Evolutionary conservation across 768 basidiomycete genomes (phyloP), one percentile per base, ranked within the genome.

Genomic region (Agaricus blazei): DNA sequence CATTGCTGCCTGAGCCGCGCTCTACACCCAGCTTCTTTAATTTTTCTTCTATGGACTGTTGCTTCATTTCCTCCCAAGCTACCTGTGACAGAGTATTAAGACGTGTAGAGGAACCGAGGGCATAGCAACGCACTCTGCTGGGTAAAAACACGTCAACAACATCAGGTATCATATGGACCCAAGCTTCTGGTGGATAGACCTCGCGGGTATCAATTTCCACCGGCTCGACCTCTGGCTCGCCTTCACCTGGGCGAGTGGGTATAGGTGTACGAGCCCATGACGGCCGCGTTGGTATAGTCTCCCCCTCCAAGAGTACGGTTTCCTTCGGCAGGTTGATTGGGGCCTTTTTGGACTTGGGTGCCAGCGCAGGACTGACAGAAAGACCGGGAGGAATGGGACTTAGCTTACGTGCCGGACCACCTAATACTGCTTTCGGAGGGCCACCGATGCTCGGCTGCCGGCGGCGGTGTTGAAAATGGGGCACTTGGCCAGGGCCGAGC

Each of bases 391-490:
- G 83, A 56, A 87, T 70, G 9, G 89, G 88, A 67, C 84, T 88
- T 49, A 84, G 76, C 70, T 88, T 93, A 44, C 87, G 80, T 44
- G 83, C 80, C 11, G 87, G 90, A 0, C 91, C 91, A 15, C 91
- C 91, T 2, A 93, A 71, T 0, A 83, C 79, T 0, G 91, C 91
- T 67, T 93, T 93, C 8, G 91, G 91, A n/a, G 91, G 91, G 6
- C 91, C 91, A 11, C 91, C 91, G 41, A 88, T 81, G 65, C 85
- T 89, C 43, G 87, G 79, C 54, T 88, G 81, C 19, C 60, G 53
- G 40, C 57, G 60, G 53, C 87, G 72, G 28, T 78, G 80, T 6
- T 79, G 77, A 60, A 82, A 85, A 2, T 80, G 83, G 42, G 67
- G 74, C 26, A 68, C 75, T 57, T 72, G 75, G 52, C 66, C 73